Base-by-base conservation (phyloP, 2,329 filamentous ascomycete genomes). In the Botrytis medusae region DNA sequence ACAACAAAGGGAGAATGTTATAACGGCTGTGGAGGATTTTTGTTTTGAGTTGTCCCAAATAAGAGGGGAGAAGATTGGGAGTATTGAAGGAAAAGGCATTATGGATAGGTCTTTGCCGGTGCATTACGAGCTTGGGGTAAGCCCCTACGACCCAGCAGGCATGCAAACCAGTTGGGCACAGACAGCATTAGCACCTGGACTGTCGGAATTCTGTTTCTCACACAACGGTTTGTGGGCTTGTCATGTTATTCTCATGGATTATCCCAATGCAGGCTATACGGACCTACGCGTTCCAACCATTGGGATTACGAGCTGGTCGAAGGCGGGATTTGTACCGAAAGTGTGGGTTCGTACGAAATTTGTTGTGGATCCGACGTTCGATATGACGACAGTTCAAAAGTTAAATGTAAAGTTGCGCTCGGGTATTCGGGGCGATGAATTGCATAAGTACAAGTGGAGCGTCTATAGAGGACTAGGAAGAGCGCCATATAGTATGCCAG, bases 101-200 rank as follows among this genome's bases (percentile, higher is more conserved):
- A 0, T 12, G 0, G 61, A 64, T 44, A 0, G 0, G 4, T 1
- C 0, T 18, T 0, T 64, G 22, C 22, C 61, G 14, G 0, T 10
- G n/a, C 1, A 3, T 9, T 18, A 9, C 34, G 0, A 40, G 37
- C 6, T 8, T 2, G 40, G 7, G 4, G 7, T 5, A 25, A 40
- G 14, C 1, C 12, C 20, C 0, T 60, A 37, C 10, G n/a, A 37
- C 25, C 12, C 37, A 10, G 25, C 12, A 1, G 22, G 14, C 40
- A 46, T 46, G 10, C 37, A 29, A 29, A 14, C 4, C 4, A 25
- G 62, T 20, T 65, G 62, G 62, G 29, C 5, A 44, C 2, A 0
- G 9, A 14, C 18, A 10, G 16, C 2, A 25, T 44, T 64, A 2
- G 25, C 9, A 46, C 9, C 62, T 6, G 62, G 12, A 29, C n/a